Base-by-base conservation (phyloP, 192 early-diverging fungal species). In the Gonapodya prolifera region DNA sequence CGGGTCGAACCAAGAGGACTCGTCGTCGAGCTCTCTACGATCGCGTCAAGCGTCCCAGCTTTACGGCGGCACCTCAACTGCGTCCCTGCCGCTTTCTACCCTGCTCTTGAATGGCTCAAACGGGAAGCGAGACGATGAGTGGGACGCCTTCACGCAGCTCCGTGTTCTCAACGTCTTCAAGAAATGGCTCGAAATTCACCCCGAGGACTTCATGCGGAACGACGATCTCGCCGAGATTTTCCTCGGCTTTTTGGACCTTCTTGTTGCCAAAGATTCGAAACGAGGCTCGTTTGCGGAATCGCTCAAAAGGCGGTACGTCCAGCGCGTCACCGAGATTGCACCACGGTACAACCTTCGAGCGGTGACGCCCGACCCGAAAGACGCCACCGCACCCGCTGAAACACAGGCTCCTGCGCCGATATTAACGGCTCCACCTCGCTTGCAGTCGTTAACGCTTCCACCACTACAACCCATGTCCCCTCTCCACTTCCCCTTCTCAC, bases 181-280 rank as follows among this genome's bases (percentile, higher is more conserved):
- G 74, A 86, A 84, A 80, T 86, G 85, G 85, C 80, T 85, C 33
- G 85, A 85, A 29, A 28, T 30, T n/a, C 80, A 85, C 75, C 78
- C 83, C 28, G 70, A 69, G 28, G 85, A 86, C 73, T 86, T 86
- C 1, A 35, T 75, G n/a, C 18, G 74, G n/a, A 77, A 76, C 77
- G 31, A 30, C 8, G 34, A 32, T 13, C 70, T 85, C 0, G 23
- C 35, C 0, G 76, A 80, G 16, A 35, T 86, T 33, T 29, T 80
- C 1, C 34, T 23, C 1, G 35, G 35, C 28, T 86, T 86, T 77
- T 70, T 86, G 2, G 76, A 78, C 2, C 34, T 71, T 18, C 76
- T 79, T 32, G 83, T 85, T n/a, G 34, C 35, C 32, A 75, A 28
- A 73, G 82, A 84, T 31, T 33, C 29, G 34, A 79, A 77, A 35